Evolutionary conservation across 2,329 filamentous ascomycete species (phyloP), one percentile per base, ranked within the genome.

Genomic region (Hymenoscyphus infarciens): DNA sequence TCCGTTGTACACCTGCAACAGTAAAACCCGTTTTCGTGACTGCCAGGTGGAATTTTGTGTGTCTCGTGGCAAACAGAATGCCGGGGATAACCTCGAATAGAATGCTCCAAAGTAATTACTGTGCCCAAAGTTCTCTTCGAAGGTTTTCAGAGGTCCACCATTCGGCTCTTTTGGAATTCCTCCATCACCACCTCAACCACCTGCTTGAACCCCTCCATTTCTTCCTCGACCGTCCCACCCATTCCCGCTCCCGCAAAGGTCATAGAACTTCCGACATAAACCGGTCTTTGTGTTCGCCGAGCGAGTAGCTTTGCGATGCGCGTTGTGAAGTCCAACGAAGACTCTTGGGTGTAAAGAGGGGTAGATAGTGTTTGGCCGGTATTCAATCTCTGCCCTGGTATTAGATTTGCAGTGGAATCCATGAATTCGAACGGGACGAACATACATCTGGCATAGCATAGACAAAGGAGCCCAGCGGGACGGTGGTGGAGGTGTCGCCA

Each of bases 191-290:
- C 84, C 63, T 89, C 83, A 35, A 93, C 86, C 49, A 96, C 86
- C 67, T 83, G 83, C 71, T 84, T 86, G 70, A 97, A 88, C 0
- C 89, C 91, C 73, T 94, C 92, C 87, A 97, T 93, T 78, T 98
- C 94, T 79, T 98, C 95, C 73, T 97, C 93, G 6, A 94, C 86
- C 0, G 87, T 90, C 22, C 92, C 89, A 10, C 92, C 92, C 71
- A 92, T 84, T 1, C 88, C 89, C 5, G 87, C 83, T 71, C 82
- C 86, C 15, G 84, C 84, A 66, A 97, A 86, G 68, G 88, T 91
- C 71, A 96, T 86, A 38, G 92, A 97, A 73, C 91, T 96, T 25
- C 91, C 91, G 19, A 98, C 91, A 74, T 97, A 98, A n/a, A 91
- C 87, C 0, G 92, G 92, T 66, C 87, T 84, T 35, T 82, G 80